phyloP scores from a whole-genome alignment of 805 yeast species.

The Cyberlindnera mycetangii region DNA sequence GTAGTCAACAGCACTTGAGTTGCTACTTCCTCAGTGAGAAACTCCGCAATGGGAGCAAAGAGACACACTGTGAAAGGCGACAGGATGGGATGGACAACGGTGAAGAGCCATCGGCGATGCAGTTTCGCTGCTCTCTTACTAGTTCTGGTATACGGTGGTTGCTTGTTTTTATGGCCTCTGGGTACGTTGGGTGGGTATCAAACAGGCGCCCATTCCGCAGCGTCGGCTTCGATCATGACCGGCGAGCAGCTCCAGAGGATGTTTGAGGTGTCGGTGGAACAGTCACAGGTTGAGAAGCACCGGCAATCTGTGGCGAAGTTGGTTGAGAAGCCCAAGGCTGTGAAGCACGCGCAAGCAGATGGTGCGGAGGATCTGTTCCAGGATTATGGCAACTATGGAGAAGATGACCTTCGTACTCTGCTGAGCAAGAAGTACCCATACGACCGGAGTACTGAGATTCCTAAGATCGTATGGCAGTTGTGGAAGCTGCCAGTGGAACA shows the following conservation, averaged over 20 bases:
- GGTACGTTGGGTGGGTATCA: too few relatives aligned
- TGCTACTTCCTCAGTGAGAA: too few relatives aligned
- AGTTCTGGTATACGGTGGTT: too few relatives aligned
- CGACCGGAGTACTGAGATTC: slow-evolving; percentile 28
- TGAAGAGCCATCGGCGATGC: too few relatives aligned
- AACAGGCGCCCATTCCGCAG: background rate
- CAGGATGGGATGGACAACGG: too few relatives aligned
- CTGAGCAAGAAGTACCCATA: slow-evolving; percentile 17
- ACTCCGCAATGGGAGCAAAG: too few relatives aligned
- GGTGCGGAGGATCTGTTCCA: slow-evolving; percentile 1
- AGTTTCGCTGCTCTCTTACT: too few relatives aligned
- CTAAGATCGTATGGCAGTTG: slow-evolving; percentile 47
- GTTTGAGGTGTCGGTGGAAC: background rate
- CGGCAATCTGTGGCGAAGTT: background rate
- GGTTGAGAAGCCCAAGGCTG: too few relatives aligned
- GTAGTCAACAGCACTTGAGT: too few relatives aligned
- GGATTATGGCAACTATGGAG: slow-evolving; percentile 19
- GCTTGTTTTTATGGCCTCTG: too few relatives aligned
- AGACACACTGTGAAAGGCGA: too few relatives aligned
- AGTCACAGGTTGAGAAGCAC: background rate
- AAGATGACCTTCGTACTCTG: slow-evolving; percentile 20
- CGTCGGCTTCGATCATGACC: background rate
- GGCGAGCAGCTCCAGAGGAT: background rate
- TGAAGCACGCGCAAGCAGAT: too few relatives aligned
- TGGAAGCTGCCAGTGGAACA: slow-evolving; percentile 35